Base-by-base conservation (phyloP, 2,329 filamentous ascomycete genomes). In the Curvularia hawaiiensis region DNA sequence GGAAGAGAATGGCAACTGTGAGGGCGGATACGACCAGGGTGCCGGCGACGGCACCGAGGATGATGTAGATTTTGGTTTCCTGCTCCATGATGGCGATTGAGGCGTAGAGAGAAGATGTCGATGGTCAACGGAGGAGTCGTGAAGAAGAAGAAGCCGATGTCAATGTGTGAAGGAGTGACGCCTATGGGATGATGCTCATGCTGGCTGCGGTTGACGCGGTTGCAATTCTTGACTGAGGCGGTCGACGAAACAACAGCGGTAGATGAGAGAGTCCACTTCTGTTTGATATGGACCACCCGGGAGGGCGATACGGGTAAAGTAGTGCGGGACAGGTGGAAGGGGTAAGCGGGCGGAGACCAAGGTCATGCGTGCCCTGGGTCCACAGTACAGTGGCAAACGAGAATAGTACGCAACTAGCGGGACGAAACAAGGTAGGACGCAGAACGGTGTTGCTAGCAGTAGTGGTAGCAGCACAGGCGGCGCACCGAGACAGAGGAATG, bases 331-430 rank as follows among this genome's bases (percentile, higher is more conserved):
- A 60, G 58, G 62, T 48, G 60, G 66, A 67, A 65, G 67, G 66
- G 66, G 50, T 63, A 58, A 63, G 59, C 58, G 65, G 61, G 62
- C 62, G 54, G 61, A 67, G 56, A 58, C 55, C 46, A 59, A 52
- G 67, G 72, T 75, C 72, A 76, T 75, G 72, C 70, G 71, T 63
- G 59, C 62, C 51, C 63, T 69, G 62, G 69, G 63, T 71, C 68
- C 70, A 72, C 70, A 62, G 62, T 53, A 59, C 54, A 60, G 63
- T 53, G 58, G 64, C 61, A 58, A 59, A 62, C 56, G 68, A 60
- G 52, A 64, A 64, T 67, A 66, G 69, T 71, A 69, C 68, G 67
- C 62, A 58, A 66, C 62, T 67, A 68, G 68, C 62, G 63, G 58
- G 55, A 59, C 63, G 39, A 59, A 59, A 58, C 54, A 54, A 62